phyloP scores from a whole-genome alignment of 257 asterid species.

The Petunia axillaris region DNA sequence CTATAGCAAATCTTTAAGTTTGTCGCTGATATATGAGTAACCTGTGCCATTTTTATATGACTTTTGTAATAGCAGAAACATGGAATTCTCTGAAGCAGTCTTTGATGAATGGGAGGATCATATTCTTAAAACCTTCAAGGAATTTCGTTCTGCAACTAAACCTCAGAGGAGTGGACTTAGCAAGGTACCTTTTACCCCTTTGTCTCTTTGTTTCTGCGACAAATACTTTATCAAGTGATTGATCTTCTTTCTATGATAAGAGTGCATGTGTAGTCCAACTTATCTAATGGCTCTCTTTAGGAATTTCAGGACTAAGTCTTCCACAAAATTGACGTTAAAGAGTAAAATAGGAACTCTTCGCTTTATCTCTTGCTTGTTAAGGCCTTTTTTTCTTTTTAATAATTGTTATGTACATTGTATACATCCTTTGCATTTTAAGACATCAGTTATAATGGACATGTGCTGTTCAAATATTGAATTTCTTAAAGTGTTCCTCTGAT shows the following conservation, averaged over 20 bases:
- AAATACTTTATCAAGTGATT: neutral
- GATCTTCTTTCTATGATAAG: neutral
- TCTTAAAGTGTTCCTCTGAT: neutral
- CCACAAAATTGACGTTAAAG: neutral
- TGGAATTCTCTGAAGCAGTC: neutral
- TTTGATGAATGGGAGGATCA: neutral
- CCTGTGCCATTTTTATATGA: neutral
- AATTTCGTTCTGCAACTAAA: neutral
- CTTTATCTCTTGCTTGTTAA: slow-evolving; percentile 3
- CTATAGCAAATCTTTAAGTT: neutral
- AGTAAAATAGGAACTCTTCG: neutral
- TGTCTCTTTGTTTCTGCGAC: neutral
- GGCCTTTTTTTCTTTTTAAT: neutral
- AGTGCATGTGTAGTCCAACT: neutral
- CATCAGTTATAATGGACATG: neutral
- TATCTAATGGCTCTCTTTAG: neutral
- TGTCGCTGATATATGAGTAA: neutral
- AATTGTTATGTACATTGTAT: neutral
- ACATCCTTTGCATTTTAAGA: neutral
- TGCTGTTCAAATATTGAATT: neutral
- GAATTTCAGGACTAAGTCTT: neutral
- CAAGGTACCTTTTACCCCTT: neutral
- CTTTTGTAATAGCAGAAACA: slow-evolving; percentile 17
- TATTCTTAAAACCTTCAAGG: neutral
- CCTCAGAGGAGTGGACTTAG: neutral